These are phyloP conservation scores for Thermochaetoides dissita DNA, from an alignment of 2,329 filamentous ascomycete genomes.

Conservation along the genomic window DNA sequence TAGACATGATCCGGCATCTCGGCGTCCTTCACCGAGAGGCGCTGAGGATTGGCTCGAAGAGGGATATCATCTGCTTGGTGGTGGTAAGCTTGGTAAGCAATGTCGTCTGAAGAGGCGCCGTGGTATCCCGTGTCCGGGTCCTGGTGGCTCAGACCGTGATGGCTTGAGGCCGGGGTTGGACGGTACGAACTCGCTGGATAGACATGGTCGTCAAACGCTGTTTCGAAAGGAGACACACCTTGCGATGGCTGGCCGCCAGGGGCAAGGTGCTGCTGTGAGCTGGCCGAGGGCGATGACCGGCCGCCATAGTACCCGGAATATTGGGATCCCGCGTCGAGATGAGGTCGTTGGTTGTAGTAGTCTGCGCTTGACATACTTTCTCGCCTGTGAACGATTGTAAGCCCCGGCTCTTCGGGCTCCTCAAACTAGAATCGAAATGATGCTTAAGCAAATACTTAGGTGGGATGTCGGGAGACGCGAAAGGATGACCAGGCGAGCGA, in stretches of 20 bases:
- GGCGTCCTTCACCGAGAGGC: slow-evolving; percentile 31
- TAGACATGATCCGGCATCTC: slow-evolving; percentile 46
- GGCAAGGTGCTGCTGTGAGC: slow-evolving; percentile 22
- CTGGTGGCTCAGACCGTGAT: slow-evolving; percentile 31
- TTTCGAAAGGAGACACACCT: slow-evolving; percentile 34
- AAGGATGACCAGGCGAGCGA: too few relatives aligned
- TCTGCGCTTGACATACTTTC: slow-evolving; percentile 39
- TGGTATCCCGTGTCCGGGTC: slow-evolving; percentile 42
- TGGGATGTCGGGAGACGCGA: too few relatives aligned
- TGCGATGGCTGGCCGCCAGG: slow-evolving; percentile 16
- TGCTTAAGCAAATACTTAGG: too few relatives aligned
- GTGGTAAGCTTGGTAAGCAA: slow-evolving; percentile 20
- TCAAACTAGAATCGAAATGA: too few relatives aligned
- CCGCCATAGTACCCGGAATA: slow-evolving; percentile 19
- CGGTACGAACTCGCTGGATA: slow-evolving; percentile 41
- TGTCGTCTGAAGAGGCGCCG: slow-evolving; percentile 28
- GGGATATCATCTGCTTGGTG: slow-evolving; percentile 40
- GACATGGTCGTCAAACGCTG: slow-evolving; percentile 53
- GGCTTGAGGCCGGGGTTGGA: slow-evolving; percentile 20
- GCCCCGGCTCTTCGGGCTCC: not conserved
- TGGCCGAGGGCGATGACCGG: slow-evolving; percentile 16
- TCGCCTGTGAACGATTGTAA: not conserved
- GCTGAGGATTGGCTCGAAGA: slow-evolving; percentile 25
- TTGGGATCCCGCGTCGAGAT: slow-evolving; percentile 29
- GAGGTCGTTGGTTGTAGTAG: slow-evolving; percentile 39